These are phyloP conservation scores for Excoecaria cochinchinensis DNA, from an alignment of 345 rosid species.

Conservation along the genomic window DNA sequence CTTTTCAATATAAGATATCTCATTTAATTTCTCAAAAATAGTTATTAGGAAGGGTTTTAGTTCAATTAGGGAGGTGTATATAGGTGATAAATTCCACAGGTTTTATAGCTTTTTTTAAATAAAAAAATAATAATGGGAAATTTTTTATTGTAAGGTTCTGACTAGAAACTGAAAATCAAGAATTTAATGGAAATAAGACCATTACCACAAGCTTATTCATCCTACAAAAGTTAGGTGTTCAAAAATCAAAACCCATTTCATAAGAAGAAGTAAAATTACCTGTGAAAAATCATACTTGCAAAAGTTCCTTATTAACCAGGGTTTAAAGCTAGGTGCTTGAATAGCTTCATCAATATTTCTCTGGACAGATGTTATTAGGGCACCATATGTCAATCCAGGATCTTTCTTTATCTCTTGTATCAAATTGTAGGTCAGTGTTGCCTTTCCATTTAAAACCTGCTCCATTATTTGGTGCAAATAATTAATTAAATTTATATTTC, in stretches of 20 bases:
- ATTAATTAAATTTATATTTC: neutral
- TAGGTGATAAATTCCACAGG: too few relatives aligned
- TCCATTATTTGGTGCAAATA: neutral
- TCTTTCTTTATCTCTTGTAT: slow-evolving; percentile 18
- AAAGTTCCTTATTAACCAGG: slow-evolving; percentile 27
- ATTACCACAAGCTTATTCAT: too few relatives aligned
- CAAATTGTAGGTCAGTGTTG: slow-evolving; percentile 40
- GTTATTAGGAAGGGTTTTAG: too few relatives aligned
- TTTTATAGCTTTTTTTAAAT: too few relatives aligned
- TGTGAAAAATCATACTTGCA: slow-evolving; percentile 27
- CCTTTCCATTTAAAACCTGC: slow-evolving; percentile 40
- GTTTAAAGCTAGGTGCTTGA: slow-evolving; percentile 22
- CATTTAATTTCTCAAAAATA: neutral
- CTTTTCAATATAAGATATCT: neutral
- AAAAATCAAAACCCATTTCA: too few relatives aligned
- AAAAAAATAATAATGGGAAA: too few relatives aligned
- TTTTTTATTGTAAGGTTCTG: too few relatives aligned
- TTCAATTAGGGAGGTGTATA: too few relatives aligned
- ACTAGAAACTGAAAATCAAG: too few relatives aligned
- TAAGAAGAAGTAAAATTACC: too few relatives aligned
- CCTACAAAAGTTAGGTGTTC: too few relatives aligned
- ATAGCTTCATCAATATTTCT: slow-evolving; percentile 33
- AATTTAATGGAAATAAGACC: too few relatives aligned
- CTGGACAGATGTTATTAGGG: slow-evolving; percentile 28
- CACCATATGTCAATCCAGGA: slow-evolving; percentile 33